Evolutionary conservation across 352 stramenopile genomes (phyloP), one percentile per base, ranked within the genome.

Genomic region (Plasmopara muralis): DNA sequence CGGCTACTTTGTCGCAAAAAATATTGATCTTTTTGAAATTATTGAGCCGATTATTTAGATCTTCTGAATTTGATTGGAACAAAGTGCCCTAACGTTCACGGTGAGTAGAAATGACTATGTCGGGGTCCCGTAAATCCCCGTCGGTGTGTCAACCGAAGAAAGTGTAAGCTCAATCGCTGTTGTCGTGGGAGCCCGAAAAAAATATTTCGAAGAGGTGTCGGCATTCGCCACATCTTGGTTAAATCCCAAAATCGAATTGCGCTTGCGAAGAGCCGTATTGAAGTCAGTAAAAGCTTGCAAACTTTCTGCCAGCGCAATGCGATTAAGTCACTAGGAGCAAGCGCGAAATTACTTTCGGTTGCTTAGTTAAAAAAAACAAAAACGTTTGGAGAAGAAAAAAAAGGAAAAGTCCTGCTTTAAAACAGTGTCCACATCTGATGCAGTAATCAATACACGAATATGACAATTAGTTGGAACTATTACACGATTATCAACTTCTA

Each of bases 191-290:
- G 35, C 35, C 35, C 35, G 12, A 15, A 15, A 41, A 15, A 41
- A 41, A n/a, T 41, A n/a, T 41, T 41, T n/a, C 6, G 35, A 41
- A 6, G 35, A 12, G 16, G 4, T 6, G 5, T 44, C 51, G 0
- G 20, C 35, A 5, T 13, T 28, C 15, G 43, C 28, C 2, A 55
- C 18, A 7, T 59, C 57, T 12, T 9, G 15, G 18, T 59, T 50
- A 49, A 64, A 64, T 28, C 51, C 59, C 5, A 37, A 41, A 9
- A n/a, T 35, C 2, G 37, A 15, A 28, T 51, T 58, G 0, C 51
- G 43, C 28, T n/a, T n/a, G n/a, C n/a, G n/a, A n/a, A n/a, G n/a
- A n/a, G n/a, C n/a, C n/a, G n/a, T n/a, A n/a, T n/a, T 58, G 43
- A 43, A 34, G 0, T 5, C 46, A 15, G 0, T 29, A 20, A 58